Evolutionary conservation across 805 yeast genomes (phyloP).

Genomic region (Scheffersomyces stipitis): DNA sequence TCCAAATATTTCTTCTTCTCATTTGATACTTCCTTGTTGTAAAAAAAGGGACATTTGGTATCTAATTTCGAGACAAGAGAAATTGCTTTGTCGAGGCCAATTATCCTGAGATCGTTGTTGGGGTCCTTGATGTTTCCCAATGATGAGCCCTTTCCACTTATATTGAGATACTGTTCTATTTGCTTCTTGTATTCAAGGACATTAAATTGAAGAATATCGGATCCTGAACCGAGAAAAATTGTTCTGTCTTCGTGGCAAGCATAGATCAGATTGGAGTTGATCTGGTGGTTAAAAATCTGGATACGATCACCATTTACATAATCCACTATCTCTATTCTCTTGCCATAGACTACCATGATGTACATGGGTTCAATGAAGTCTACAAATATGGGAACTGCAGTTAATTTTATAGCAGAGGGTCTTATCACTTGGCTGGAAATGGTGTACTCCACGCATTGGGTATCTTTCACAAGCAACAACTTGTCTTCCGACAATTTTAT

Average conservation of each 20-base stretch:
- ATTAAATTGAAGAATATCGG: conserved; percentile 30
- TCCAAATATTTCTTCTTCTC: conserved; percentile 30
- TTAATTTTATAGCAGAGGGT: conserved; percentile 21
- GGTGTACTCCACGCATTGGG: conserved; percentile 14
- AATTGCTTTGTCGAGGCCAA: conserved; percentile 37
- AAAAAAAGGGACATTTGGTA: conserved; percentile 24
- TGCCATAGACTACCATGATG: conserved; percentile 28
- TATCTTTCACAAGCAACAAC: conserved; percentile 32
- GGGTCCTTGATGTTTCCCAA: conserved; percentile 22
- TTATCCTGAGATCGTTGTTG: conserved; percentile 24
- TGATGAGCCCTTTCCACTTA: conserved; percentile 17
- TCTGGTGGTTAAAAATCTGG: conserved; percentile 33
- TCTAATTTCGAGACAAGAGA: conserved; percentile 27
- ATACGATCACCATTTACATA: conserved; percentile 32
- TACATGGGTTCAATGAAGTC: conserved; percentile 33
- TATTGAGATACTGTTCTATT: conserved; percentile 34
- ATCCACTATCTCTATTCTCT: conserved; percentile 36
- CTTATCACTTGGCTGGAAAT: too few species aligned
- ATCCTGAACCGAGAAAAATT: conserved; percentile 25
- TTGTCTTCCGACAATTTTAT: conserved; percentile 12
- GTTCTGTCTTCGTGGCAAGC: conserved; percentile 11
- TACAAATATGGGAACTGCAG: conserved; percentile 24
- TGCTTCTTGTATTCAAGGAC: conserved; percentile 30
- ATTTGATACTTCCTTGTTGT: conserved; percentile 11
- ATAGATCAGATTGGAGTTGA: conserved; percentile 24